A percentile compares a stretch with the other conserved stretches of the same genome.
phyloP scores from a whole-genome alignment of 768 basidiomycete species.

The Auricularia sp. region DNA sequence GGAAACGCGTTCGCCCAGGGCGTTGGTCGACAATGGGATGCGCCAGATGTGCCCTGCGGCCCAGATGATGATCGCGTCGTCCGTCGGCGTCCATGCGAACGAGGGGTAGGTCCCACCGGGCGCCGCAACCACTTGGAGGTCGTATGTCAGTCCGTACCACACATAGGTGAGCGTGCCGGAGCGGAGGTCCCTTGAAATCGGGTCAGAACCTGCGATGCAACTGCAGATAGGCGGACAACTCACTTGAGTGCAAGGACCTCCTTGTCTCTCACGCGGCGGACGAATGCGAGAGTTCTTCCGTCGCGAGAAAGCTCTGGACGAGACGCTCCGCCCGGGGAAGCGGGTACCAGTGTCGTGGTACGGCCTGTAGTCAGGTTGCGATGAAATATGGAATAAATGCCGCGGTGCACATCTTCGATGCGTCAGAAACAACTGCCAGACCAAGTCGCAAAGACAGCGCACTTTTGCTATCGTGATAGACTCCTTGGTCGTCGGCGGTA shows the following conservation, averaged over 20 bases:
- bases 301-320: slow-evolving; percentile 63
- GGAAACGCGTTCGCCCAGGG: slow-evolving; percentile 41
- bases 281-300: slow-evolving; percentile 60
- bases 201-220: slow-evolving; percentile 2
- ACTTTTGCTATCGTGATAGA: slow-evolving; percentile 61
- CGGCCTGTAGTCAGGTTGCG: slow-evolving; percentile 48
- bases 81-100: slow-evolving; percentile 55
- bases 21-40: slow-evolving; percentile 46
- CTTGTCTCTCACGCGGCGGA: slow-evolving; percentile 63
- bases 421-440: not conserved
- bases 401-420: slow-evolving; percentile 49
- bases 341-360: slow-evolving; percentile 42
- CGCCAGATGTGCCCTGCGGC: slow-evolving; percentile 60
- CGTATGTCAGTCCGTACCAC: slow-evolving; percentile 63
- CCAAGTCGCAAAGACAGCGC: not conserved
- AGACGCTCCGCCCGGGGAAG: slow-evolving; percentile 62
- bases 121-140: slow-evolving; percentile 51
- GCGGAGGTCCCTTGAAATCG: slow-evolving; percentile 42
- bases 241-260: slow-evolving; percentile 65
- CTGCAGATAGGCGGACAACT: slow-evolving; percentile 13
- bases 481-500: slow-evolving; percentile 34
- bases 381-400: slow-evolving; percentile 65
- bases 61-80: slow-evolving; percentile 60
- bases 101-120: slow-evolving; percentile 77
- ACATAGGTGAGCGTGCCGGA: slow-evolving; percentile 56